Conservation (phyloP, 441 rosid species). For the Jatropha podagrica region DNA sequence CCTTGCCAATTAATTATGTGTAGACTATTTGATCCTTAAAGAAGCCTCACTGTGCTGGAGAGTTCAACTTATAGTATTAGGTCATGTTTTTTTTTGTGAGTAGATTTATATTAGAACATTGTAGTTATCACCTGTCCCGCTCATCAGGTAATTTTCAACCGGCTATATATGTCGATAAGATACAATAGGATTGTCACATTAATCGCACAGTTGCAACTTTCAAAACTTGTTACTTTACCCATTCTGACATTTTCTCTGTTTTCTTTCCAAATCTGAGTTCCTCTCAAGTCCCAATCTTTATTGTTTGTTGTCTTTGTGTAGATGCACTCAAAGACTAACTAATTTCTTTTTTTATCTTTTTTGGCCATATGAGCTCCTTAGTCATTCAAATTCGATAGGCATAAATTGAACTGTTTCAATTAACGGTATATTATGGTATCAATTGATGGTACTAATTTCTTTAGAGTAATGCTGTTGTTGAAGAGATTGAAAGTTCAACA, state of each 20-base stretch:
- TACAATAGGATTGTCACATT: not conserved
- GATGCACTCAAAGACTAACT: not conserved
- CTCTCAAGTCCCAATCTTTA: too few species aligned
- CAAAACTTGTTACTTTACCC: not conserved
- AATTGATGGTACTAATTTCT: not conserved
- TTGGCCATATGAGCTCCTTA: not conserved
- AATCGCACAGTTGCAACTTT: not conserved
- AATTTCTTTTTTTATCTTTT: not conserved
- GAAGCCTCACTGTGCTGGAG: conserved; percentile 2
- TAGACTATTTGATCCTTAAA: not conserved
- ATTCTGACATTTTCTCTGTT: not conserved
- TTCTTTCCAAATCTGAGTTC: not conserved
- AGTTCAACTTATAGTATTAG: not conserved
- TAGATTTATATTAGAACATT: too few species aligned
- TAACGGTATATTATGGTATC: not conserved
- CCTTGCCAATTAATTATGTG: not conserved
- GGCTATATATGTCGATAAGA: not conserved
- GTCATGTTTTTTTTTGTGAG: not conserved
- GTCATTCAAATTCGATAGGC: not conserved
- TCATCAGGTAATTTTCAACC: not conserved
- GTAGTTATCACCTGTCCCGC: not conserved
- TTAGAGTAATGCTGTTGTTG: not conserved
- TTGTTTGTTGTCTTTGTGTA: not conserved
- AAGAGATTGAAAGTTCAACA: not conserved
- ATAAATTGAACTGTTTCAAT: not conserved